A percentile compares a stretch with the other conserved stretches of the same genome.
Evolutionary conservation across 192 early-diverging fungal genomes (phyloP).

Genomic region (Podila verticillata): DNA sequence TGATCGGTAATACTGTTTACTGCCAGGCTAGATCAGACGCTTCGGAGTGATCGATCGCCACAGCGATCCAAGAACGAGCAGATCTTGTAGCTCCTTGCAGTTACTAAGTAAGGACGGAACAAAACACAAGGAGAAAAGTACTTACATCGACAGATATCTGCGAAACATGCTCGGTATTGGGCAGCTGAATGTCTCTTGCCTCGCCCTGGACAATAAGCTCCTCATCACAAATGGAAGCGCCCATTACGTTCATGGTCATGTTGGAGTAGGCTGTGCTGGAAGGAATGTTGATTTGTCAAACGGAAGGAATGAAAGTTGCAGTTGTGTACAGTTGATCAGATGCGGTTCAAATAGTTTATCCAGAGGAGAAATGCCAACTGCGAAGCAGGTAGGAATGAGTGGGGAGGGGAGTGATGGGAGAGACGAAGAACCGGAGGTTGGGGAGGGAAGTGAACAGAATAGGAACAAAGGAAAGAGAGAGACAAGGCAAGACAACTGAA

Average conservation of each 20-base stretch:
- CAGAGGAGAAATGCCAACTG: background rate
- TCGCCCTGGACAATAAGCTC: slow-evolving; percentile 54
- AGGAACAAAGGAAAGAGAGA: background rate
- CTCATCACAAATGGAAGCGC: slow-evolving; percentile 65
- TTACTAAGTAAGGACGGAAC: no score
- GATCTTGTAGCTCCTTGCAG: no score
- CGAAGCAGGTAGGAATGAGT: background rate
- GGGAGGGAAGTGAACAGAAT: background rate
- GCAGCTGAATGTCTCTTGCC: slow-evolving; percentile 86
- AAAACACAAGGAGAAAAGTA: background rate
- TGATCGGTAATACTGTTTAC: no score
- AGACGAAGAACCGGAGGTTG: background rate
- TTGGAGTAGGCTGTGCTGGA: background rate
- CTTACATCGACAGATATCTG: slow-evolving; percentile 93
- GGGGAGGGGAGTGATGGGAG: background rate
- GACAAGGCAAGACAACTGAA: background rate
- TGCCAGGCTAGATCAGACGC: no score
- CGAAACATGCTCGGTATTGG: slow-evolving; percentile 82
- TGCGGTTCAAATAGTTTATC: background rate
- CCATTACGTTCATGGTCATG: slow-evolving; percentile 62
- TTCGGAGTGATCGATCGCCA: no score
- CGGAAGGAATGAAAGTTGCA: background rate
- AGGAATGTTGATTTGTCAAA: background rate
- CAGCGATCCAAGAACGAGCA: no score
- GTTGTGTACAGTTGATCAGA: background rate